phyloP scores from a whole-genome alignment of 768 basidiomycete species.

The Pisolithus albus region DNA sequence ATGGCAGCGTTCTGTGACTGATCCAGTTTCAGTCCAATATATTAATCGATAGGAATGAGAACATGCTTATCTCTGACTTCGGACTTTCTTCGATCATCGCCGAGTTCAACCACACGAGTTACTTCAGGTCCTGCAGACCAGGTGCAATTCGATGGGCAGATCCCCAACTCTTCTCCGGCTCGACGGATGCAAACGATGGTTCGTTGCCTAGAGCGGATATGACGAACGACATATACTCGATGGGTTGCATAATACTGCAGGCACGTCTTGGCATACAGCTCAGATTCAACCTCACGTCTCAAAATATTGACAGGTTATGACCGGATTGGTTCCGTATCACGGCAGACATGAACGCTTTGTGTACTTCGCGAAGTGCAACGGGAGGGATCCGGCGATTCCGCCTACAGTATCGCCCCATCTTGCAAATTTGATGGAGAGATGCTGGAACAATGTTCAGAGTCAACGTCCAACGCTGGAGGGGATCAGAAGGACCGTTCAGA shows the following conservation, averaged over 20 bases:
- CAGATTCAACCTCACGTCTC: not conserved
- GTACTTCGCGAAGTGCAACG: not conserved
- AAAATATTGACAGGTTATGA: not conserved
- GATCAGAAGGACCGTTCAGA: not conserved
- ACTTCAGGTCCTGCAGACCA: constrained; percentile 6
- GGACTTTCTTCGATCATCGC: constrained; percentile 35
- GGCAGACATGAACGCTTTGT: not conserved
- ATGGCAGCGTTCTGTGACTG: not conserved
- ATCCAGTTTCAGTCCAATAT: constrained; percentile 6
- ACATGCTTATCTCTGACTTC: constrained; percentile 28
- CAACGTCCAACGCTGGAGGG: not conserved
- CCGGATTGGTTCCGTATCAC: constrained; percentile 5
- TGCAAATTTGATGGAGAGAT: constrained; percentile 4
- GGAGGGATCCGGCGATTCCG: not conserved
- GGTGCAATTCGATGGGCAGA: constrained; percentile 12
- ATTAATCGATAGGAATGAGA: constrained; percentile 1
- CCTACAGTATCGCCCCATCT: not conserved
- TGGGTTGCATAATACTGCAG: constrained; percentile 17
- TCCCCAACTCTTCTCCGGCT: constrained; percentile 9
- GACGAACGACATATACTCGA: constrained; percentile 15
- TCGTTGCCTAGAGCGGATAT: not conserved
- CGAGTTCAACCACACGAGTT: constrained; percentile 27
- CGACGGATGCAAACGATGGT: not conserved
- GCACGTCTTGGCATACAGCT: not conserved
- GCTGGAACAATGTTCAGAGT: not conserved